phyloP scores from a whole-genome alignment of 1,284 basidiomycete genomes.

The Cutaneotrichosporon cavernicola region DNA sequence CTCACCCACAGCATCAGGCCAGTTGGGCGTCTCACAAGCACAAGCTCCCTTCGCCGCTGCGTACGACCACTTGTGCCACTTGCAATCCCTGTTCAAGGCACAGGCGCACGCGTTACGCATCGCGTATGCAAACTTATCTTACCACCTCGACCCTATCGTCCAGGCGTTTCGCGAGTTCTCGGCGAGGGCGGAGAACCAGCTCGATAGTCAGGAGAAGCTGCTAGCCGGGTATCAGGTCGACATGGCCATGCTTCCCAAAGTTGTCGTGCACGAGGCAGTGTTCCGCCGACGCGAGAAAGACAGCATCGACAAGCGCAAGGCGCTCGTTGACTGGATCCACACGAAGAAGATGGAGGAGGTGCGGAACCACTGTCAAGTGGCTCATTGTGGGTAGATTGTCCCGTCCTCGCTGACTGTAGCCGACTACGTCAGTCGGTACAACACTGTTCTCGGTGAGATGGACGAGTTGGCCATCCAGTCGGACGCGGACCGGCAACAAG shows the following conservation, averaged over 20 bases:
- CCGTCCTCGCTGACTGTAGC: slow-evolving; percentile 21
- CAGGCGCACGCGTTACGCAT: slow-evolving; percentile 45
- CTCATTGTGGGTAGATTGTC: slow-evolving; percentile 34
- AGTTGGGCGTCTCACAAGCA: slow-evolving; percentile 26
- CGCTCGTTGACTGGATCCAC: slow-evolving; percentile 48
- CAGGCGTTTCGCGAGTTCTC: slow-evolving; percentile 41
- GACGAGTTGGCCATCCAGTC: slow-evolving; percentile 66
- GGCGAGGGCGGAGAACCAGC: slow-evolving; percentile 32
- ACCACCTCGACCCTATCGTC: slow-evolving; percentile 44
- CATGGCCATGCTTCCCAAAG: slow-evolving; percentile 44
- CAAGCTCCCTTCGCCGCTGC: slow-evolving; percentile 46
- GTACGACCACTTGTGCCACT: slow-evolving; percentile 44
- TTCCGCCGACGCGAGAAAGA: slow-evolving; percentile 36
- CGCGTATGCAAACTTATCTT: slow-evolving; percentile 45
- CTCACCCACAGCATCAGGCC: slow-evolving; percentile 18
- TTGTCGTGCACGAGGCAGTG: slow-evolving; percentile 43
- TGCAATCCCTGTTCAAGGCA: slow-evolving; percentile 44
- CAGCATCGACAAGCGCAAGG: slow-evolving; percentile 34
- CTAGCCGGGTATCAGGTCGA: slow-evolving; percentile 39
- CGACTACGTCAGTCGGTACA: slow-evolving; percentile 37
- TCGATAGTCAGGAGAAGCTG: slow-evolving; percentile 39
- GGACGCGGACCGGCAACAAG: slow-evolving; percentile 68
- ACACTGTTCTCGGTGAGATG: slow-evolving; percentile 35
- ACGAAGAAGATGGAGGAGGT: slow-evolving; percentile 50
- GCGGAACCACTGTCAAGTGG: slow-evolving; percentile 38